Base-by-base conservation (phyloP, 345 rosid genomes). In the Raphanus sativus region DNA sequence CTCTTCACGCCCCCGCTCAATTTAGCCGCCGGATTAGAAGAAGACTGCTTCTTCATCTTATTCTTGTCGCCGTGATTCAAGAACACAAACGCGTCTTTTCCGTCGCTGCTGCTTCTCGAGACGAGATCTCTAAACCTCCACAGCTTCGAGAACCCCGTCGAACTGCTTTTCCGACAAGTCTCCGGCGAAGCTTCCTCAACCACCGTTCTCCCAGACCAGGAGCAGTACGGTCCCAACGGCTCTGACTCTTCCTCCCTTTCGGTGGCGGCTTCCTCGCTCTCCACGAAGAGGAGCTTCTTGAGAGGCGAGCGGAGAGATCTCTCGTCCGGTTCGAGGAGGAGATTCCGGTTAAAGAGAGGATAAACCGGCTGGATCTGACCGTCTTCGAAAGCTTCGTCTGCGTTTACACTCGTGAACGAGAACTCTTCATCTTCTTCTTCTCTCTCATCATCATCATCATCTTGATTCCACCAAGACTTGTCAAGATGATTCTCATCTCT, bases 121-220 rank as follows among this genome's bases (percentile, higher is more conserved):
- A 90, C 83, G 6, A 93, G 62, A 45, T 89, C 88, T 42, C 81
- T 77, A 8, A 93, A 60, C 73, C 82, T 88, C 97, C 98, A 87
- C 30, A 89, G 86, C 82, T 85, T 88, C 0, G 94, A 87, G 1
- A 84, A 82, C 0, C 91, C 90, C 0, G 92, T 85, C 0, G 97
- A 88, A 8, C 81, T 67, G 65, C 92, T 90, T 83, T 87, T 87
- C 84, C 84, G 82, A 79, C 91, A 81, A 21, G 75, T 78, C 32
- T 75, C 79, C 42, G 85, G 76, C 2, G 83, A n/a, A 16, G 75
- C 71, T 4, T 69, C 73, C 42, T 36, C 62, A 17, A 42, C 61
- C 29, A 40, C 85, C 63, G 9, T 83, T 85, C 1, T 81, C 63
- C 17, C 80, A 32, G 29, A 79, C 67, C 33, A 82, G 62, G 32